Evolutionary conservation across 2,329 filamentous ascomycete genomes (phyloP), one percentile per base, ranked within the genome.

Genomic region (Paracorniculantispora psalliotae): DNA sequence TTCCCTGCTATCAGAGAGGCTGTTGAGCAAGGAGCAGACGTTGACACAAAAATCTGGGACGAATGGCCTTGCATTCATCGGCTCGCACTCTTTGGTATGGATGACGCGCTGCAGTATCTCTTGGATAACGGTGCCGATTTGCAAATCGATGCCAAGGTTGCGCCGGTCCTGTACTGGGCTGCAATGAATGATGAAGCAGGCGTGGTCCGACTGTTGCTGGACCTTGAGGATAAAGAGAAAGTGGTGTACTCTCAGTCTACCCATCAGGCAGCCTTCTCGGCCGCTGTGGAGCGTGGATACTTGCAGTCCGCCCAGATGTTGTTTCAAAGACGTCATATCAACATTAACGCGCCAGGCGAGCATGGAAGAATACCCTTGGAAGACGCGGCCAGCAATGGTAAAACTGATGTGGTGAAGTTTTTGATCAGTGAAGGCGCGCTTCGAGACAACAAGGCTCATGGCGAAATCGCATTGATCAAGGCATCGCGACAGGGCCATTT

Each of bases 61-160:
- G 26, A 59, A 9, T 59, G 56, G 56, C 56, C 56, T 2, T 59
- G 56, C n/a, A 59, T 59, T 0, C 56, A 59, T 17, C 56, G 56
- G 2, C 56, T 59, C 12, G 56, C 56, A 2, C 48, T 59, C 0
- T 59, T 59, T 28, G 56, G 56, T n/a, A 59, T 59, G 48, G 23
- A 33, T 10, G 56, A 59, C 9, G 56, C 56, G 3, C 21, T 59
- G 12, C 41, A 37, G 28, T 59, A 59, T 28, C 48, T 59, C 2
- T 28, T 59, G 1, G 48, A 52, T 7, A 26, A 47, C 8, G 56
- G 56, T 1, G 56, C 56, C 15, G 30, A 59, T 43, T 12, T 59
- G 30, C 48, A 52, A 12, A 39, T 59, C 2, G 56, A 59, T 13
- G 56, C 48, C 13, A 13, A 51, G 8, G 48, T 59, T 4, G 48